Evolutionary conservation across 169 alveolate genomes (phyloP).

Genomic region (Cystoisospora suis): DNA sequence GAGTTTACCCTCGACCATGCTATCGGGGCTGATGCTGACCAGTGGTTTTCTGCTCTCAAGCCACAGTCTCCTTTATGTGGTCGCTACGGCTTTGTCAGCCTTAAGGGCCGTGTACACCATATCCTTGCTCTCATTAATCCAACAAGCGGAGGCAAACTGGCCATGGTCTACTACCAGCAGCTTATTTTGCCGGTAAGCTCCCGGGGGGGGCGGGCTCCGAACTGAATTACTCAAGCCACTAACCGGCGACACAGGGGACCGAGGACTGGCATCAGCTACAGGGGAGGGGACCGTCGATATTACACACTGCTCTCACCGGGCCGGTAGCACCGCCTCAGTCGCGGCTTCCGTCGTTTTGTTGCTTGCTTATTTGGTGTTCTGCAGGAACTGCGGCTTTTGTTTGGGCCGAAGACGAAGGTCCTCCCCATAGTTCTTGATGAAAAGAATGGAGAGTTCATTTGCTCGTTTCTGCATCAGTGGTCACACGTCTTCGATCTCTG

Average conservation of each 20-base stretch:
- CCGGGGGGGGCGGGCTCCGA: too few species aligned
- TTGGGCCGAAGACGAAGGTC: neutral
- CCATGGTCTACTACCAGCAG: slow-evolving; percentile 34
- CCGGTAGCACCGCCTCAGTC: too few species aligned
- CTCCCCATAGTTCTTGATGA: slow-evolving; percentile 2
- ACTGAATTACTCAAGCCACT: too few species aligned
- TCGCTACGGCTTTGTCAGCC: neutral
- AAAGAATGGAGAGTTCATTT: neutral
- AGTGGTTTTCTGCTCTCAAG: neutral
- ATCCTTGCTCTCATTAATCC: slow-evolving; percentile 28
- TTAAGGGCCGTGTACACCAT: neutral
- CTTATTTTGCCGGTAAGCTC: slow-evolving; percentile 20
- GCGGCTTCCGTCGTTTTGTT: neutral
- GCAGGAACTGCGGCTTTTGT: slow-evolving; percentile 19
- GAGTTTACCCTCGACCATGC: neutral
- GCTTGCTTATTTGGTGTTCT: neutral
- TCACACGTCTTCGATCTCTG: slow-evolving; percentile 15
- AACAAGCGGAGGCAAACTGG: slow-evolving; percentile 5
- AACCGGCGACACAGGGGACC: too few species aligned
- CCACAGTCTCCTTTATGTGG: slow-evolving; percentile 4
- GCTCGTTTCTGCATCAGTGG: slow-evolving; percentile 15
- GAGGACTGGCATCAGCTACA: too few species aligned
- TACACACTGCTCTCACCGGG: too few species aligned
- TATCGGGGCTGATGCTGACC: neutral
- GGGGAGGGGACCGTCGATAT: too few species aligned